These are phyloP conservation scores for Aspergillus sparsus DNA, from an alignment of 495 filamentous ascomycete genomes.

Conservation along the genomic window DNA sequence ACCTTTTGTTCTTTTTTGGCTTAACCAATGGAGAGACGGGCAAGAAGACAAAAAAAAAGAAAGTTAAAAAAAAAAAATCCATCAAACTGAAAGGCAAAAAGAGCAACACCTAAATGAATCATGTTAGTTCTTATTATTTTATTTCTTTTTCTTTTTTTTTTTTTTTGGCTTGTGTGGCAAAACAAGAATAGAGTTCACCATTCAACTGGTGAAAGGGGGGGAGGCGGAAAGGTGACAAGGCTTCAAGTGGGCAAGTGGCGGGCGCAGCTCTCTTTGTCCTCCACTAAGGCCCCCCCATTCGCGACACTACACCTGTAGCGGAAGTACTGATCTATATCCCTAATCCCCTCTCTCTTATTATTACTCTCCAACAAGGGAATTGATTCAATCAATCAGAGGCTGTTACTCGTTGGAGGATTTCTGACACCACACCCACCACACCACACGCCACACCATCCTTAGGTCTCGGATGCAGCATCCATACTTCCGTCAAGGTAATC, in stretches of 20 bases:
- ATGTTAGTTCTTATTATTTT: background rate
- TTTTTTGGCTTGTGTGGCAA: background rate
- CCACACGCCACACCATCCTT: constrained; percentile 11
- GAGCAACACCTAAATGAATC: background rate
- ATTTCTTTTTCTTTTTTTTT: too few relatives aligned
- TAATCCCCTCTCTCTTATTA: background rate
- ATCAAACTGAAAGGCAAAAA: background rate
- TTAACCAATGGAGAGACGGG: background rate
- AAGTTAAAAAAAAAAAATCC: background rate
- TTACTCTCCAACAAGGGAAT: background rate
- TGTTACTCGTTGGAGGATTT: background rate
- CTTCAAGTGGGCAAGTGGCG: constrained; percentile 14
- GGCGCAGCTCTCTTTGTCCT: background rate
- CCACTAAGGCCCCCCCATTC: background rate
- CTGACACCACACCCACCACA: constrained; percentile 7
- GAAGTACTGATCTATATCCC: background rate
- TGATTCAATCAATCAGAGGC: constrained; percentile 3
- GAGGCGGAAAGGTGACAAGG: constrained; percentile 5
- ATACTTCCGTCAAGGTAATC: constrained; percentile 12
- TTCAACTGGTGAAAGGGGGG: background rate
- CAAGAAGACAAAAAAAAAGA: background rate
- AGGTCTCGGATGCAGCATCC: constrained; percentile 16
- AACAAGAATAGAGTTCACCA: constrained; percentile 14
- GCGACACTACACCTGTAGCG: background rate
- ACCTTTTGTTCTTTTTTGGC: background rate